These are phyloP conservation scores for Penicillium sp. DNA, from an alignment of 2,329 filamentous ascomycete species.

Conservation along the genomic window DNA sequence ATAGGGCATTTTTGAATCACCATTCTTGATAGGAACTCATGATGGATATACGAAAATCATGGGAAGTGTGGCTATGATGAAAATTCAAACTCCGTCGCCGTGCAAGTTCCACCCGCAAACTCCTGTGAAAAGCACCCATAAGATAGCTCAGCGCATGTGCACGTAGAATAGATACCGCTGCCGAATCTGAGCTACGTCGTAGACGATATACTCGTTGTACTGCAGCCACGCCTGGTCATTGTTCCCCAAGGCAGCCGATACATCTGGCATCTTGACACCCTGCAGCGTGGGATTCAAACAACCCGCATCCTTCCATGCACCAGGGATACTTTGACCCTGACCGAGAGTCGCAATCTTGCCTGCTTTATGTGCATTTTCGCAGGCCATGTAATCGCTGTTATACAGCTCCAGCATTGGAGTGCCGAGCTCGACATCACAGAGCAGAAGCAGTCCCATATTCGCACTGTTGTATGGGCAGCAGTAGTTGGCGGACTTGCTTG, in stretches of 20 bases:
- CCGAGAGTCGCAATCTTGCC: constrained; percentile 69
- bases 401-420: constrained; percentile 66
- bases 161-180: constrained; percentile 47
- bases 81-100: too few relatives aligned
- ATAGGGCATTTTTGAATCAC: too few relatives aligned
- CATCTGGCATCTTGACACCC: constrained; percentile 62
- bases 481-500: constrained; percentile 77
- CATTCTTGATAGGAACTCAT: too few relatives aligned
- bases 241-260: constrained; percentile 2
- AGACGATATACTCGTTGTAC: constrained; percentile 51
- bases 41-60: too few relatives aligned
- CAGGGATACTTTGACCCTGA: constrained; percentile 62
- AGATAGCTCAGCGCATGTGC: constrained; percentile 37
- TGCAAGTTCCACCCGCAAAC: too few relatives aligned
- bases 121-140: too few relatives aligned
- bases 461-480: constrained; percentile 62
- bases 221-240: constrained; percentile 9
- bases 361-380: constrained; percentile 57
- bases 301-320: constrained; percentile 71
- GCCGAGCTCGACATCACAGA: constrained; percentile 82
- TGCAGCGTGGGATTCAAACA: constrained; percentile 62
- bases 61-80: too few relatives aligned
- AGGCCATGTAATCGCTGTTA: constrained; percentile 60
- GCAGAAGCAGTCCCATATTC: constrained; percentile 69
- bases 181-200: constrained; percentile 49